A percentile compares a stretch with the other conserved stretches of the same genome.
Evolutionary conservation across 2,329 filamentous ascomycete species (phyloP).

Genomic region (Davidsoniella virescens): DNA sequence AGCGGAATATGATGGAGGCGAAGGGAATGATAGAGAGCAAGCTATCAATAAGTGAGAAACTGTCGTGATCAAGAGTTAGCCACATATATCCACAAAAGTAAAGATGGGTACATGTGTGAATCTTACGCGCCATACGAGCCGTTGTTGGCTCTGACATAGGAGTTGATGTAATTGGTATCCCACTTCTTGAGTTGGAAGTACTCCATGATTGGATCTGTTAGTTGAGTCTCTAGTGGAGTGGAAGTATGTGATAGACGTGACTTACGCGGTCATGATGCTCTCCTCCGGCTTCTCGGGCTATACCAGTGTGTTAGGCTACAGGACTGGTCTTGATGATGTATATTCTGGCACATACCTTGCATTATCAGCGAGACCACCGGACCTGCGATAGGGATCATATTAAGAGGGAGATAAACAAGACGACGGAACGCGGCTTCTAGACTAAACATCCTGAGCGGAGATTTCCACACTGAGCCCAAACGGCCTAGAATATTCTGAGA

Average conservation of each 20-base stretch:
- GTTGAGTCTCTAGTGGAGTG: not conserved
- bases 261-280: slow-evolving; percentile 37
- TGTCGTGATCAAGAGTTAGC: slow-evolving; percentile 21
- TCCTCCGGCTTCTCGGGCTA: slow-evolving; percentile 32
- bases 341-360: slow-evolving; percentile 36
- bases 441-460: slow-evolving; percentile 39
- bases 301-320: not conserved
- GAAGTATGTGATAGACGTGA: slow-evolving; percentile 5
- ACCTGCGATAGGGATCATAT: slow-evolving; percentile 81
- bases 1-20: slow-evolving; percentile 67
- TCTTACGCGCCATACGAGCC: slow-evolving; percentile 70
- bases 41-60: slow-evolving; percentile 59
- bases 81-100: not conserved
- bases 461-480: slow-evolving; percentile 41
- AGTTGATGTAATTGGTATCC: slow-evolving; percentile 45
- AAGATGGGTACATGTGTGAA: slow-evolving; percentile 1
- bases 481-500: slow-evolving; percentile 34
- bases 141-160: slow-evolving; percentile 53
- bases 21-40: slow-evolving; percentile 75
- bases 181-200: slow-evolving; percentile 90
- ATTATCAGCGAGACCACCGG: slow-evolving; percentile 41
- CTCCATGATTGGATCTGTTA: slow-evolving; percentile 26
- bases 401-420: slow-evolving; percentile 74
- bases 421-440: slow-evolving; percentile 56
- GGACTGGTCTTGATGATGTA: not conserved